phyloP scores from a whole-genome alignment of 441 rosid genomes.

The Adansonia madagascariensis region DNA sequence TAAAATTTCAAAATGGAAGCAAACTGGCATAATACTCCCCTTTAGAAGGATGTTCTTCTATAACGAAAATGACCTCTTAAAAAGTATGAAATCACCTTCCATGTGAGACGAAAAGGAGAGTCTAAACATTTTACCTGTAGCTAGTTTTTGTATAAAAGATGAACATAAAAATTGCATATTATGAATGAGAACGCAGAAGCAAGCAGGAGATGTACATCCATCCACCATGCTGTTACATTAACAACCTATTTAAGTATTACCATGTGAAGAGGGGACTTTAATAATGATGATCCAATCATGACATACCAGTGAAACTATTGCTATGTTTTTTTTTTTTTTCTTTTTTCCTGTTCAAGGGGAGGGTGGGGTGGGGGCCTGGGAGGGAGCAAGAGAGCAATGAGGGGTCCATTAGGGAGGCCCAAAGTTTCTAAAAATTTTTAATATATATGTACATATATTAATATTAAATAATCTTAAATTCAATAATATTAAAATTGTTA shows the following conservation, averaged over 20 bases:
- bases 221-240: not conserved
- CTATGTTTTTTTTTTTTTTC: not conserved
- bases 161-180: not conserved
- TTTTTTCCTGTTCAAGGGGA: not conserved
- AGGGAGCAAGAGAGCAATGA: not conserved
- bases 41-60: not conserved
- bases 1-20: conserved; percentile 5
- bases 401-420: too few relatives aligned
- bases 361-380: not conserved
- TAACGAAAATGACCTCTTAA: not conserved
- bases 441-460: too few relatives aligned
- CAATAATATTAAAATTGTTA: too few relatives aligned
- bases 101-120: not conserved
- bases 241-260: not conserved
- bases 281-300: not conserved
- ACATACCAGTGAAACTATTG: not conserved
- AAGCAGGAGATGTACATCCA: not conserved
- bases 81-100: not conserved
- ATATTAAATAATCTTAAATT: too few relatives aligned
- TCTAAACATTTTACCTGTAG: conserved; percentile 4
- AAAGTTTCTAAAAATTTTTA: too few relatives aligned
- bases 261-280: not conserved
- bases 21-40: not conserved
- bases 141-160: not conserved
- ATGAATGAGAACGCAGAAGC: not conserved